A percentile compares a stretch with the other conserved stretches of the same genome.
These are phyloP conservation scores for Cyclaneusma minus DNA, from an alignment of 2,329 filamentous ascomycete species.

Conservation along the genomic window DNA sequence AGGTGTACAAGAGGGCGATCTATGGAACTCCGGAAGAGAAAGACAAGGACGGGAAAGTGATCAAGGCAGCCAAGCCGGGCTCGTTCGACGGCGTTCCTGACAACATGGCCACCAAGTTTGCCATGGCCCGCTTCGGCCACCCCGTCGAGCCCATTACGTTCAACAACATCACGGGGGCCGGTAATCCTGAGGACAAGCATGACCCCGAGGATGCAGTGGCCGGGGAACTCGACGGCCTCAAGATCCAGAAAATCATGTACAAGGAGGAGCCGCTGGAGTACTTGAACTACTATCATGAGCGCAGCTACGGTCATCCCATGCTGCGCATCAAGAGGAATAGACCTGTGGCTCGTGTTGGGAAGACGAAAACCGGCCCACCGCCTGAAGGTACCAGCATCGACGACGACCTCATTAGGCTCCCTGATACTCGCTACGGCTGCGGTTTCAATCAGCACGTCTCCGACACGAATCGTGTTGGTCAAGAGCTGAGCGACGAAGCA, in stretches of 20 bases:
- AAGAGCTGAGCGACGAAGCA: too few relatives aligned
- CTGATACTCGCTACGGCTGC: too few relatives aligned
- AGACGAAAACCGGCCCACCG: too few relatives aligned
- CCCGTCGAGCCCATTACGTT: constrained; percentile 13
- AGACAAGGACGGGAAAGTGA: too few relatives aligned
- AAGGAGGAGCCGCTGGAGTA: constrained; percentile 15
- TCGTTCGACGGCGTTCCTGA: constrained; percentile 8
- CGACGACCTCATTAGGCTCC: too few relatives aligned
- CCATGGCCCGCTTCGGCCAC: constrained; percentile 17
- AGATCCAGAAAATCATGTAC: constrained; percentile 10
- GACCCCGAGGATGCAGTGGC: constrained; percentile 7
- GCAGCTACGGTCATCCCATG: constrained; percentile 12
- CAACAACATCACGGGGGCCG: constrained; percentile 11
- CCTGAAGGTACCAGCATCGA: too few relatives aligned
- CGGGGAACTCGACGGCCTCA: constrained; percentile 3
- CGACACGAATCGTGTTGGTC: too few relatives aligned
- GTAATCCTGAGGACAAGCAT: background rate
- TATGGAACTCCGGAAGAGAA: too few relatives aligned
- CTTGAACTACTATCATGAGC: constrained; percentile 14
- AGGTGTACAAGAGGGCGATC: too few relatives aligned
- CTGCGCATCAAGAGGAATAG: constrained; percentile 15
- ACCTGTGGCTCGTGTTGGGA: too few relatives aligned
- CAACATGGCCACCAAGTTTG: constrained; percentile 16
- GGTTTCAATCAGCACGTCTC: too few relatives aligned
- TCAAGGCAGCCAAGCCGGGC: constrained; percentile 2